phyloP scores from a whole-genome alignment of 805 yeast genomes.

The Monosporozyma yasuniensis region DNA sequence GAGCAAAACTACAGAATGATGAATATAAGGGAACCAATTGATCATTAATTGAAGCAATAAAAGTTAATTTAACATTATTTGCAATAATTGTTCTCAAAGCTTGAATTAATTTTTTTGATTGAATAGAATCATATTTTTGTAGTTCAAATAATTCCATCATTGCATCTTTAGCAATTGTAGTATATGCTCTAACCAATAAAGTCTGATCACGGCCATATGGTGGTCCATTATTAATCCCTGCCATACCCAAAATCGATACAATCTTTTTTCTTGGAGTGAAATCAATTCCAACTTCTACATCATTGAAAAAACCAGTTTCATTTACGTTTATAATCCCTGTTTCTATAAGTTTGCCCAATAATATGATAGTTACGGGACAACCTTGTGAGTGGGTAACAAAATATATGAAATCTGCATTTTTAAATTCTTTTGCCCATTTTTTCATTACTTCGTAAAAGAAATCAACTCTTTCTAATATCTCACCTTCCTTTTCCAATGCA shows the following conservation, averaged over 20 bases:
- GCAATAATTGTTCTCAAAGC: conserved; percentile 55
- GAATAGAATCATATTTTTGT: conserved; percentile 64
- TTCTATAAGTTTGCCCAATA: conserved; percentile 65
- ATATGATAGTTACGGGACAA: conserved; percentile 76
- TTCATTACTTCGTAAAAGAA: conserved; percentile 64
- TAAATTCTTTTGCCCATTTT: conserved; percentile 48
- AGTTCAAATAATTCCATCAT: conserved; percentile 80
- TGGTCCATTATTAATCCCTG: conserved; percentile 92
- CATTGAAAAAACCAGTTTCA: conserved; percentile 18
- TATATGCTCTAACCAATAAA: conserved; percentile 75
- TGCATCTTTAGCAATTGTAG: conserved; percentile 84
- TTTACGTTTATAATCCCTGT: conserved; percentile 39
- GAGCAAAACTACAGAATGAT: conserved; percentile 68
- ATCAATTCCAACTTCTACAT: conserved; percentile 8
- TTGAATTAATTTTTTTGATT: conserved; percentile 61
- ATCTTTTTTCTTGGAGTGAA: conserved; percentile 29
- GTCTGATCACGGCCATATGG: conserved; percentile 86
- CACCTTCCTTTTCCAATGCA: conserved; percentile 91
- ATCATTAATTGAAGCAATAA: conserved; percentile 86
- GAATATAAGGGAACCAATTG: conserved; percentile 91
- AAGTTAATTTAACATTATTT: conserved; percentile 66
- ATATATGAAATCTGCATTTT: conserved; percentile 76
- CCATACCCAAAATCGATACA: conserved; percentile 83
- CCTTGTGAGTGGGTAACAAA: conserved; percentile 96
- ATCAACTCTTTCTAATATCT: conserved; percentile 75